Evolutionary conservation across 495 filamentous ascomycete species (phyloP), one percentile per base, ranked within the genome.

Genomic region (Halenospora varia): DNA sequence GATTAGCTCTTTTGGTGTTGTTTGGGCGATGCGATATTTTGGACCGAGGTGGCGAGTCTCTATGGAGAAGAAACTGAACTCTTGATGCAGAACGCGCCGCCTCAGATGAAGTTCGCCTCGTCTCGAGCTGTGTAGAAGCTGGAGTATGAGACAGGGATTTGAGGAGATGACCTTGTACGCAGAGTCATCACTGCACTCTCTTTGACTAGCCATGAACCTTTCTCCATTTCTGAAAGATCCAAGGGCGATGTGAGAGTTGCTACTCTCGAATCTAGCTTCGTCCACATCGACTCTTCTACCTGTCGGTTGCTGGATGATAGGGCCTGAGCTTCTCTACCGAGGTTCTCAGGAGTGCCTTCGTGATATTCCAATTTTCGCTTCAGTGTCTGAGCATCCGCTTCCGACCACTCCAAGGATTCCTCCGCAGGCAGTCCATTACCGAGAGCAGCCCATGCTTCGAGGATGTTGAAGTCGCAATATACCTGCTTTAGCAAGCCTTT

Each of bases 1-100:
- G 62, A 55, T 80, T 0, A 74, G 69, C 55, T 75, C 76, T 0
- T 76, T 71, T 25, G 53, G 71, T 10, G 82, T 85, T 13, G 80
- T 96, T 22, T 82, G 80, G 72, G 70, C 78, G 2, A 86, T 96
- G 77, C 80, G 76, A 69, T 75, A 74, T 47, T 88, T 73, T 56
- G 87, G 85, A 0, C 76, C 81, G 17, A 70, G 70, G 42, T 94
- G 90, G 91, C 77, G 90, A 68, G 64, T 75, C 61, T 70, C 66
- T 48, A 90, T 94, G 88, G 84, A 88, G 59, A 69, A 73, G 63
- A 70, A 73, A 50, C 52, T 75, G 29, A 58, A 53, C 10, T 23
- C 47, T 25, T 49, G 47, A 49, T 24, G 22, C n/a, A n/a, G 18
- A n/a, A 19, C 23, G 6, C 20, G 4, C 23, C 10, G 11, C 10